Percentiles rank a stretch among this genome's conserved stretches.
Conservation (phyloP, 257 asterid species). For the Buddleja alternifolia region DNA sequence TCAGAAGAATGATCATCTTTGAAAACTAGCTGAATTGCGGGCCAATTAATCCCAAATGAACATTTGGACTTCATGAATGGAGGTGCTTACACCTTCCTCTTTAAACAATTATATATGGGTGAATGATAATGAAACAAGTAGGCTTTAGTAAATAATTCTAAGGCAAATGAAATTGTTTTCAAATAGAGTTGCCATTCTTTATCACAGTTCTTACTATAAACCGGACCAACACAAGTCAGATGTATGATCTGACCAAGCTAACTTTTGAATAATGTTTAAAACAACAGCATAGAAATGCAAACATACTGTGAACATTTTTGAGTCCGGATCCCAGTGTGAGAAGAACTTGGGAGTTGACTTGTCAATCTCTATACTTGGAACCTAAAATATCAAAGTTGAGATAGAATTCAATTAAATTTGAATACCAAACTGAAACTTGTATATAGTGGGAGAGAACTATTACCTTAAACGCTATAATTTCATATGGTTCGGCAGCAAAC, state of each 20-base stretch:
- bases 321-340: slow-evolving; percentile 98
- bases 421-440: slow-evolving; percentile 1
- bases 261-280: background rate
- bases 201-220: background rate
- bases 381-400: slow-evolving; percentile 44
- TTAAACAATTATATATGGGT: background rate
- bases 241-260: slow-evolving; percentile 1
- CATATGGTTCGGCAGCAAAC: slow-evolving; percentile 98
- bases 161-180: background rate
- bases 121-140: background rate
- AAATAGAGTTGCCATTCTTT: no score
- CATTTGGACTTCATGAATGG: no score
- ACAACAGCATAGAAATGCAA: background rate
- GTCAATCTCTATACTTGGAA: slow-evolving; percentile 94
- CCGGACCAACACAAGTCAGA: slow-evolving; percentile 8
- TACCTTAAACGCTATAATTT: slow-evolving; percentile 90
- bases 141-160: background rate
- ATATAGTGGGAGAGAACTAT: slow-evolving; percentile 10
- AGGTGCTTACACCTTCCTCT: background rate
- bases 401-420: slow-evolving; percentile 2
- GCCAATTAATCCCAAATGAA: no score
- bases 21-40: no score
- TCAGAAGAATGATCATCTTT: no score
- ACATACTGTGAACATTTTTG: slow-evolving; percentile 93
- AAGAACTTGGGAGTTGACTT: slow-evolving; percentile 97